Evolutionary conservation across 1,284 basidiomycete genomes (phyloP).

Genomic region (Cronartium quercuum): DNA sequence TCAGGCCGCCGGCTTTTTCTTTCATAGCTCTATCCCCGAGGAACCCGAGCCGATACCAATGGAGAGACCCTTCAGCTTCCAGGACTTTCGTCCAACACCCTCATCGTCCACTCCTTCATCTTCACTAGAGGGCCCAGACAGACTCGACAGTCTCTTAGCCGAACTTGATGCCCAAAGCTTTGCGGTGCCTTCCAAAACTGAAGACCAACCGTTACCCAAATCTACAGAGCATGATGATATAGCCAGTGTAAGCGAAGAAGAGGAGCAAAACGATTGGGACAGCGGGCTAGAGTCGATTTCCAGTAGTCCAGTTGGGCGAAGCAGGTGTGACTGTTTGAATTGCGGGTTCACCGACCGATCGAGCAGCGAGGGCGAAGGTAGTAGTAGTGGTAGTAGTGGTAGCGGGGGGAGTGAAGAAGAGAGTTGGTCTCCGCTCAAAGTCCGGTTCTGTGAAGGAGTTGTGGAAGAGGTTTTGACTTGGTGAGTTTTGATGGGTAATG

Average conservation of each 20-base stretch:
- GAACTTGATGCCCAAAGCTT: conserved; percentile 2
- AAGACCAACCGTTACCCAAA: not conserved
- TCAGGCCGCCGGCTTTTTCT: not conserved
- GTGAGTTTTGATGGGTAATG: not conserved
- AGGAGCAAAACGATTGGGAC: not conserved
- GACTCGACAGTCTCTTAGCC: conserved; percentile 13
- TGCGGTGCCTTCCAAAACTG: not conserved
- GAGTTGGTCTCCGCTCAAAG: not conserved
- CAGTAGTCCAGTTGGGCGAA: not conserved
- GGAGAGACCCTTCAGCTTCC: not conserved
- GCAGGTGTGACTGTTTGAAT: not conserved
- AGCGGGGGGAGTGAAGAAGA: not conserved
- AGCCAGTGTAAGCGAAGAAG: not conserved
- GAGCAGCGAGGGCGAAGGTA: not conserved
- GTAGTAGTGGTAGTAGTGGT: not conserved
- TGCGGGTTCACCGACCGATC: not conserved
- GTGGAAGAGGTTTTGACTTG: conserved; percentile 28
- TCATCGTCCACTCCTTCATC: not conserved
- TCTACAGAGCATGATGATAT: not conserved
- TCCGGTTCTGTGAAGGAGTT: conserved; percentile 8
- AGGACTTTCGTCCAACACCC: not conserved
- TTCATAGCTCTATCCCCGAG: not conserved
- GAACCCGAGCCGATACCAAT: not conserved
- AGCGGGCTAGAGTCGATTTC: not conserved
- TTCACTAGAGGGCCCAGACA: not conserved